These are phyloP conservation scores for Phytophthora sp. DNA, from an alignment of 352 stramenopile species.

Conservation along the genomic window DNA sequence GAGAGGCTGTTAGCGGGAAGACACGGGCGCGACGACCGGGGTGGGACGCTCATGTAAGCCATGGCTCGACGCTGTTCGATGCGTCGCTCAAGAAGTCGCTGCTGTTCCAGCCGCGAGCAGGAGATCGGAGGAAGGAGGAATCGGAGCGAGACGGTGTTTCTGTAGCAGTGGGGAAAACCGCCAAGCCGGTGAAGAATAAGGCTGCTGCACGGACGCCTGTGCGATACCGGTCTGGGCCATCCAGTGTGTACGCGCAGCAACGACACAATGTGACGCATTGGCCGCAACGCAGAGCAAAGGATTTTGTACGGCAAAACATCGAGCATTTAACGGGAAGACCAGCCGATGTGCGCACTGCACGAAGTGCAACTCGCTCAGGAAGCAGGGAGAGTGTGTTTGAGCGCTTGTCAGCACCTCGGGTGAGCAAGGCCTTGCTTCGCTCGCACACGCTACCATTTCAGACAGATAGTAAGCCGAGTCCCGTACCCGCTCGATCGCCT, in stretches of 20 bases:
- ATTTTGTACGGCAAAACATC: conserved; percentile 69
- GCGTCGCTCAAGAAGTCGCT: conserved; percentile 52
- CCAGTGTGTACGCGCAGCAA: conserved; percentile 37
- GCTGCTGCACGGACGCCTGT: background rate
- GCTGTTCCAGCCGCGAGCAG: conserved; percentile 54
- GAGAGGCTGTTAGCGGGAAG: background rate
- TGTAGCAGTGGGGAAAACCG: background rate
- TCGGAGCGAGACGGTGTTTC: background rate
- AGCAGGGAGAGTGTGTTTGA: conserved; percentile 50
- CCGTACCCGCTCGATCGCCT: background rate
- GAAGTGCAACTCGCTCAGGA: background rate
- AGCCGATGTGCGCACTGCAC: background rate
- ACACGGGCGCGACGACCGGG: conserved; percentile 26
- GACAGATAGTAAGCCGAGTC: background rate
- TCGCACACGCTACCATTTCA: background rate
- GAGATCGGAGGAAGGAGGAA: conserved; percentile 43
- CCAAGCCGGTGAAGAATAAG: background rate
- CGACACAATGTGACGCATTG: conserved; percentile 23
- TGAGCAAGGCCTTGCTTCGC: conserved; percentile 24
- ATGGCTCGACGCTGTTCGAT: conserved; percentile 49
- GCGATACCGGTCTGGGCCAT: conserved; percentile 27
- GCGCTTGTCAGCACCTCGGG: conserved; percentile 34
- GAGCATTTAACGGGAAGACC: conserved; percentile 49
- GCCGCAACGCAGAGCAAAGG: conserved; percentile 35
- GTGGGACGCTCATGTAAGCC: conserved; percentile 53